phyloP scores from a whole-genome alignment of 2,329 filamentous ascomycete species.

The Botrytis elliptica region DNA sequence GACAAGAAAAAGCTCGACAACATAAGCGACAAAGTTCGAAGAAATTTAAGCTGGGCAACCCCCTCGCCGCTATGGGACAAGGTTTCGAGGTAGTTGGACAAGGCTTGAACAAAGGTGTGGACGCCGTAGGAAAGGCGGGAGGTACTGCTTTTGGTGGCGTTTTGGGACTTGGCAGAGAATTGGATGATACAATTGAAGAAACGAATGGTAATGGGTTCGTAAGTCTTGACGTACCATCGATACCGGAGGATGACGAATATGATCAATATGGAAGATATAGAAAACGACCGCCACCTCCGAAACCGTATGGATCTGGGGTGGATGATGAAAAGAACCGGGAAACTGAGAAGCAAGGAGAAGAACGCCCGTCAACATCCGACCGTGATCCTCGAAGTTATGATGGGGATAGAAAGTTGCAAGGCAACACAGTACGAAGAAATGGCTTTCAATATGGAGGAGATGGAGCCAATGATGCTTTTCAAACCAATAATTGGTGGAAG shows the following conservation, averaged over 20 bases:
- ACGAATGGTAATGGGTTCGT: slow-evolving; percentile 49
- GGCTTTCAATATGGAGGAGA: slow-evolving; percentile 29
- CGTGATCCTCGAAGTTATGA: background rate
- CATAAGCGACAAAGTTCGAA: slow-evolving; percentile 23
- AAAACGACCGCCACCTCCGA: slow-evolving; percentile 1
- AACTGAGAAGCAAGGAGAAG: slow-evolving; percentile 14
- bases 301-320: slow-evolving; percentile 29
- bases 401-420: slow-evolving; percentile 24
- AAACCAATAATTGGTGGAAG: slow-evolving; percentile 51
- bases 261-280: slow-evolving; percentile 37
- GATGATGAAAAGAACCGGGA: slow-evolving; percentile 27
- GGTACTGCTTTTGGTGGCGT: slow-evolving; percentile 47
- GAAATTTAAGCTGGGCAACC: slow-evolving; percentile 32
- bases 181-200: slow-evolving; percentile 53
- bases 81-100: slow-evolving; percentile 35
- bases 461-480: slow-evolving; percentile 24
- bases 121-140: slow-evolving; percentile 40
- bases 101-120: slow-evolving; percentile 34
- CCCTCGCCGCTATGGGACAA: slow-evolving; percentile 35
- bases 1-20: slow-evolving; percentile 23
- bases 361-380: slow-evolving; percentile 18
- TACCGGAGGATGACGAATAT: slow-evolving; percentile 32
- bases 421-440: slow-evolving; percentile 31
- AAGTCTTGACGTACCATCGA: slow-evolving; percentile 29
- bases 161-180: slow-evolving; percentile 49